Percentiles rank a stretch among this genome's conserved stretches.
Conservation (phyloP, 2,329 filamentous ascomycete species). For the Aspergillus niger region DNA sequence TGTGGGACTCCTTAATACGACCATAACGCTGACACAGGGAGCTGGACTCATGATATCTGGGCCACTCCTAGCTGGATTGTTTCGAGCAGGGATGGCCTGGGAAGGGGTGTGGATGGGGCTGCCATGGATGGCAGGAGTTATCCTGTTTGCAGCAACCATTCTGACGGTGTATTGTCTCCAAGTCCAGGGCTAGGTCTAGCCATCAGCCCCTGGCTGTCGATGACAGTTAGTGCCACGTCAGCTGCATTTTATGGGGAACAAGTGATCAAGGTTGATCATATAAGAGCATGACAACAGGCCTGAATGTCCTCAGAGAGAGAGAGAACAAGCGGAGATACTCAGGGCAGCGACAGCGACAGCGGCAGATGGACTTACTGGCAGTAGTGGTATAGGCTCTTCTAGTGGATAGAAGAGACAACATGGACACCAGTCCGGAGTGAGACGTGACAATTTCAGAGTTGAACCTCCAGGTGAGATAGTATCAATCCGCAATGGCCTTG, state of each 20-base stretch:
- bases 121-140: constrained; percentile 14
- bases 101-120: constrained; percentile 14
- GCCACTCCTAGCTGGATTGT: constrained; percentile 10
- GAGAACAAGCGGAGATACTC: neutral
- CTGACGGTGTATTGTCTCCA: neutral
- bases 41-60: constrained; percentile 12
- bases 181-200: neutral
- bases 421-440: too few species aligned
- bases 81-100: constrained; percentile 10
- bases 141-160: constrained; percentile 3
- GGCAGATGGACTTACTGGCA: neutral
- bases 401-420: too few species aligned
- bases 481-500: too few species aligned
- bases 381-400: neutral
- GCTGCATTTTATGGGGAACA: neutral
- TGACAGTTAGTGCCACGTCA: neutral
- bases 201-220: neutral
- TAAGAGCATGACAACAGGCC: neutral
- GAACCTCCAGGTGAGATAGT: too few species aligned
- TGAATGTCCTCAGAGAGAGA: neutral
- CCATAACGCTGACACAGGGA: constrained; percentile 15
- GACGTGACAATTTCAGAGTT: too few species aligned
- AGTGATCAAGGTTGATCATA: neutral
- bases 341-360: too few species aligned
- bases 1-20: constrained; percentile 16